Evolutionary conservation across 768 basidiomycete genomes (phyloP).

Genomic region (Naganishia kalamii): DNA sequence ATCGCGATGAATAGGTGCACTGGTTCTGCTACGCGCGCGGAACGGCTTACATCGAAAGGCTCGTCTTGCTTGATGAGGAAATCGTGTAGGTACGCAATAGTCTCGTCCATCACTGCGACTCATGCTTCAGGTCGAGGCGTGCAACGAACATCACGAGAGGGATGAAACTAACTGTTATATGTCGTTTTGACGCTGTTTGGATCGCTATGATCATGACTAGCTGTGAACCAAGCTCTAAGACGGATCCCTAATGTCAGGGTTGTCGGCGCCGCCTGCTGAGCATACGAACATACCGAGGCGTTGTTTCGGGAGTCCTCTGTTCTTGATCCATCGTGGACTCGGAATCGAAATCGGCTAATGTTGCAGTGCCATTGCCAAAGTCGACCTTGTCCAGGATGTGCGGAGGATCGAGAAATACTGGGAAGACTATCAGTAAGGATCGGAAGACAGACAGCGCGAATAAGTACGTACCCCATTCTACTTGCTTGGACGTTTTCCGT

Average conservation of each 20-base stretch:
- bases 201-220: constrained; percentile 29
- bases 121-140: too few species aligned
- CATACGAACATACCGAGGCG: constrained; percentile 20
- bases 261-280: background rate
- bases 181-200: constrained; percentile 22
- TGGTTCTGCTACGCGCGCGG: too few species aligned
- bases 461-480: constrained; percentile 10
- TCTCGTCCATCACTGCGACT: constrained; percentile 32
- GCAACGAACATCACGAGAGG: too few species aligned
- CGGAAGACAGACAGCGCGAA: background rate
- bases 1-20: too few species aligned
- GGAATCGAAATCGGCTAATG: constrained; percentile 39
- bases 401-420: constrained; percentile 39
- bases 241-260: background rate
- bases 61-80: constrained; percentile 31
- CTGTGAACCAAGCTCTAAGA: constrained; percentile 41
- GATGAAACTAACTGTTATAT: constrained; percentile 25
- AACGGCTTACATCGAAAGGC: constrained; percentile 39
- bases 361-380: constrained; percentile 36
- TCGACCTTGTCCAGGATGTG: constrained; percentile 42
- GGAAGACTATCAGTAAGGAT: background rate
- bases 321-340: constrained; percentile 33
- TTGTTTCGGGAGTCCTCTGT: constrained; percentile 41
- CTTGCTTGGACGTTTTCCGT: constrained; percentile 43
- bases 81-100: constrained; percentile 38